Conservation (phyloP, 2,329 filamentous ascomycete genomes). For the Tolypocladium capitatum region DNA sequence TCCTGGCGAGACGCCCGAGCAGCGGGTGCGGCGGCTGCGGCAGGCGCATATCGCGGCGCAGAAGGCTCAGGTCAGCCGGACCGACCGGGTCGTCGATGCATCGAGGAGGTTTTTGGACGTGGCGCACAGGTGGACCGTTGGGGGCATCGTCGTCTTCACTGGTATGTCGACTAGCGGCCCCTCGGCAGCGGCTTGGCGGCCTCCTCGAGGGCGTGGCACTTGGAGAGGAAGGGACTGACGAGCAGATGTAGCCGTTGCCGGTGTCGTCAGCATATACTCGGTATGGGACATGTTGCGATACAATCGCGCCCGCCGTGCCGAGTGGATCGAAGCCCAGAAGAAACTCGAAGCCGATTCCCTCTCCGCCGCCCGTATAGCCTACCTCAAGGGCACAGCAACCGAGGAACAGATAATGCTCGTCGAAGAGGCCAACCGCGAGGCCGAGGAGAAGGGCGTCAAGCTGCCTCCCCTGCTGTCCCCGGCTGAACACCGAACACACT, state of each 20-base stretch:
- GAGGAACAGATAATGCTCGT: constrained; percentile 43
- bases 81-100: constrained; percentile 35
- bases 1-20: constrained; percentile 48
- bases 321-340: constrained; percentile 44
- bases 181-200: not conserved
- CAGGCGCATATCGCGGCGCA: constrained; percentile 55
- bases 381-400: constrained; percentile 43
- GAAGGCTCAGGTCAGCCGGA: constrained; percentile 39
- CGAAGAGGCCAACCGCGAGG: constrained; percentile 39
- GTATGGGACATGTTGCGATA: constrained; percentile 48
- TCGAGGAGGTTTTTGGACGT: constrained; percentile 40
- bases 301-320: constrained; percentile 45
- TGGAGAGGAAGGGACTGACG: not conserved
- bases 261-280: constrained; percentile 44
- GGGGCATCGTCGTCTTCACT: constrained; percentile 41
- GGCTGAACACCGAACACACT: constrained; percentile 24
- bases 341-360: constrained; percentile 40
- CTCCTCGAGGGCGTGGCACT: not conserved
- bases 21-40: constrained; percentile 55
- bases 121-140: constrained; percentile 41
- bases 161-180: constrained; percentile 26
- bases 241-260: constrained; percentile 31
- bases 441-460: constrained; percentile 29
- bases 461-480: constrained; percentile 38
- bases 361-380: constrained; percentile 43